Evolutionary conservation across 495 filamentous ascomycete genomes (phyloP).

Genomic region (Xylaria castorea): DNA sequence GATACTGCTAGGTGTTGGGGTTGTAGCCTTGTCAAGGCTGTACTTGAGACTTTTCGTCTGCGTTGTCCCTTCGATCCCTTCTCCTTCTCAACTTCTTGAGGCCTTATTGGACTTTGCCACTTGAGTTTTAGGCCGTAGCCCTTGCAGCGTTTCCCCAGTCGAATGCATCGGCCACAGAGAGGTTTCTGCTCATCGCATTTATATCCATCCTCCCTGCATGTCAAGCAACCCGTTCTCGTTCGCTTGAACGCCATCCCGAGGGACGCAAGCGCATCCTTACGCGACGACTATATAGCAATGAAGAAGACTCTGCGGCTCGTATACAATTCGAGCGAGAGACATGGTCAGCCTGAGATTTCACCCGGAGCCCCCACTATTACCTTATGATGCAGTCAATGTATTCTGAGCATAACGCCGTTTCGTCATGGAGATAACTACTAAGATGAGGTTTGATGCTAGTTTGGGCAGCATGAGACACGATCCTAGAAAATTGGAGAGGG

Average conservation of each 20-base stretch:
- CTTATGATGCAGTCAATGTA: not conserved
- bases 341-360: not conserved
- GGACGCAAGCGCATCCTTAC: not conserved
- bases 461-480: not conserved
- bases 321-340: not conserved
- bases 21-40: not conserved
- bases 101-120: constrained; percentile 32
- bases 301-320: not conserved
- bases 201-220: constrained; percentile 42
- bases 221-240: constrained; percentile 41
- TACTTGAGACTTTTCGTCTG: not conserved
- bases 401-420: not conserved
- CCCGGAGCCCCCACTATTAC: not conserved
- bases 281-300: not conserved
- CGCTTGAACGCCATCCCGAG: constrained; percentile 37
- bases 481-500: not conserved
- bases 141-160: constrained; percentile 37
- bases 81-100: constrained; percentile 10
- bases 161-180: constrained; percentile 38
- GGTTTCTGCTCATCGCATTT: constrained; percentile 43
- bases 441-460: not conserved
- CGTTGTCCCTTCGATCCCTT: constrained; percentile 19
- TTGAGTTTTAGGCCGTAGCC: constrained; percentile 40
- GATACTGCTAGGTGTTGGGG: not conserved
- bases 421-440: not conserved